Evolutionary conservation across 148 eudicot species (phyloP).

Genomic region (Fagopyrum esculentum): DNA sequence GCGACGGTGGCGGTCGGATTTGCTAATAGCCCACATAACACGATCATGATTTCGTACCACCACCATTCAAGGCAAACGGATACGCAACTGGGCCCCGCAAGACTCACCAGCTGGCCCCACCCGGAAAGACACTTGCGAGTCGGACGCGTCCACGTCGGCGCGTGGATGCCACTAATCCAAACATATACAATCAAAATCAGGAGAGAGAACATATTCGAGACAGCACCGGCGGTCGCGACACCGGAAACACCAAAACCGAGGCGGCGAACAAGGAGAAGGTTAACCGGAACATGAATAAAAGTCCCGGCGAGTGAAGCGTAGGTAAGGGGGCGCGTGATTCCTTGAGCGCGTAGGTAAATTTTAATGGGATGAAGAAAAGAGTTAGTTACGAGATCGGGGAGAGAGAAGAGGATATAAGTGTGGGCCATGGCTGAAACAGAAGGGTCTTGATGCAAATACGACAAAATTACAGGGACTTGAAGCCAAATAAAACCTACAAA

Average conservation of each 20-base stretch:
- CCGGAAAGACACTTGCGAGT: slow-evolving; percentile 54
- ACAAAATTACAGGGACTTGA: slow-evolving; percentile 30
- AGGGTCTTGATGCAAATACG: slow-evolving; percentile 39
- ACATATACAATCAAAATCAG: slow-evolving; percentile 32
- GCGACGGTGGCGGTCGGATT: slow-evolving; percentile 70
- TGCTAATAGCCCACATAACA: slow-evolving; percentile 57
- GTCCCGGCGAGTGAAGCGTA: slow-evolving; percentile 54
- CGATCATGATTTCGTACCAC: slow-evolving; percentile 96
- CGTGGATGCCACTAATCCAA: slow-evolving; percentile 38
- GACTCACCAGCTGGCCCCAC: slow-evolving; percentile 49
- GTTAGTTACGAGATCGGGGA: slow-evolving; percentile 58
- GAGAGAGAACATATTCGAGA: slow-evolving; percentile 44
- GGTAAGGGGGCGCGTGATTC: slow-evolving; percentile 67
- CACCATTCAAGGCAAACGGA: slow-evolving; percentile 88
- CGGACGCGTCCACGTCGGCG: slow-evolving; percentile 51
- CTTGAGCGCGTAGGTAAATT: slow-evolving; percentile 84
- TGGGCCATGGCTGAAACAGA: slow-evolving; percentile 39
- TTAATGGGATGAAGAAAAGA: slow-evolving; percentile 57
- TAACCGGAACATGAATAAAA: slow-evolving; percentile 41
- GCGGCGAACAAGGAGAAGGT: slow-evolving; percentile 23
- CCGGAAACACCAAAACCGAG: slow-evolving; percentile 55
- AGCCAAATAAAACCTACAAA: slow-evolving; percentile 57
- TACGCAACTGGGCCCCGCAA: slow-evolving; percentile 73
- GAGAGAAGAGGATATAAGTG: slow-evolving; percentile 40
- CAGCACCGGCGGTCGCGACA: slow-evolving; percentile 59